phyloP scores from a whole-genome alignment of 2,329 filamentous ascomycete genomes.

The Lasiodiplodia citricola region DNA sequence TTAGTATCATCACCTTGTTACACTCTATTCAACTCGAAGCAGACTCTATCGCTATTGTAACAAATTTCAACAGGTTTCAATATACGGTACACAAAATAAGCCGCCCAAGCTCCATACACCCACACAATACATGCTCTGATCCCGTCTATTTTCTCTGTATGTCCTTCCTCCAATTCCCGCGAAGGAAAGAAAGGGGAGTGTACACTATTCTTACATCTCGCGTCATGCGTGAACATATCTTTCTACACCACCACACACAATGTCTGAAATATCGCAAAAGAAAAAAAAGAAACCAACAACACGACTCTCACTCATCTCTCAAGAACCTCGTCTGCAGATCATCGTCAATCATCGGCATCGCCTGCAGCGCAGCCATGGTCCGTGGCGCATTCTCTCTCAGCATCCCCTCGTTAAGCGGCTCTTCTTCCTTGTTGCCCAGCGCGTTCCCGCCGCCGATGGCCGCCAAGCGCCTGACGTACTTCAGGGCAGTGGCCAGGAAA shows the following conservation, averaged over 20 bases:
- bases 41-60: no score
- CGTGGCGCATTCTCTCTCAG: constrained; percentile 44
- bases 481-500: constrained; percentile 45
- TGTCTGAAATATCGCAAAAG: not conserved
- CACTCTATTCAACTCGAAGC: no score
- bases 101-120: not conserved
- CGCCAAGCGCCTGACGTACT: constrained; percentile 43
- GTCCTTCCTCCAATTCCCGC: not conserved
- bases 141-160: not conserved
- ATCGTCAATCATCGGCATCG: constrained; percentile 47
- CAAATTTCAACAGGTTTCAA: no score
- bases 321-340: constrained; percentile 39
- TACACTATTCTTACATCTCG: constrained; percentile 15
- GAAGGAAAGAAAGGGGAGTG: not conserved
- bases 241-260: not conserved
- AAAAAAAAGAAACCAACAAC: not conserved
- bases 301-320: constrained; percentile 13
- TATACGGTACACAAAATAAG: not conserved
- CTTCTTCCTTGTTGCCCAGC: constrained; percentile 32
- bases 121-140: not conserved
- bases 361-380: constrained; percentile 50
- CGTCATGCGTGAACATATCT: not conserved
- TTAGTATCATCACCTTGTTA: no score
- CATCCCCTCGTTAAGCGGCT: constrained; percentile 33
- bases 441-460: constrained; percentile 32